These are phyloP conservation scores for Pythium dissotocum DNA, from an alignment of 352 stramenopile genomes.

Conservation along the genomic window DNA sequence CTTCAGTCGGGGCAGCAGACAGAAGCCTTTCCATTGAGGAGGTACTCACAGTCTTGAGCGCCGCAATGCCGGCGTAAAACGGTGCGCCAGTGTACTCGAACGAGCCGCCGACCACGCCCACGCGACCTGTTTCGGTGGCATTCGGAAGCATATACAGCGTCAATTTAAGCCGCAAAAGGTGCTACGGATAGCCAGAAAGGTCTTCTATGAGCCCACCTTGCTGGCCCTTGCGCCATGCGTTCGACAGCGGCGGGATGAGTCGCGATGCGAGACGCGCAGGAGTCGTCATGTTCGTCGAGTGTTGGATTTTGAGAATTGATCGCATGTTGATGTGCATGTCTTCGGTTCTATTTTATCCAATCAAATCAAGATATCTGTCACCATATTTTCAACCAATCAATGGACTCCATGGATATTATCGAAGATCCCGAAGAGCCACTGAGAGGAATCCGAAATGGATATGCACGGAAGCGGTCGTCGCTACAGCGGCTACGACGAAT, in stretches of 20 bases:
- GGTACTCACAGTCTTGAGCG: constrained; percentile 82
- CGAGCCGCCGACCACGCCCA: constrained; percentile 95
- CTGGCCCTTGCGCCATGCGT: constrained; percentile 69
- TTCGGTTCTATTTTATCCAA: constrained; percentile 21
- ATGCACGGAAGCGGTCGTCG: constrained; percentile 1
- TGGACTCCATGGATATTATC: neutral
- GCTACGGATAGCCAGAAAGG: neutral
- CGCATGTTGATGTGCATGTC: constrained; percentile 2
- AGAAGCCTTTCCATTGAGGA: no score
- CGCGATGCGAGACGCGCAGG: constrained; percentile 31
- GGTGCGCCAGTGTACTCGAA: constrained; percentile 97
- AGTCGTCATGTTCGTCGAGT: constrained; percentile 12
- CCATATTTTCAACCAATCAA: neutral
- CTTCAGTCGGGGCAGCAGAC: no score
- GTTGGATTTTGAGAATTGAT: neutral
- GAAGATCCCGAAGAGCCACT: constrained; percentile 26
- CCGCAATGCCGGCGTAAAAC: constrained; percentile 95
- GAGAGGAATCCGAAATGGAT: neutral
- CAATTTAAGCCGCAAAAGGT: constrained; percentile 1
- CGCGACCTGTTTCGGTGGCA: constrained; percentile 46
- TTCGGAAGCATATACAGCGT: neutral
- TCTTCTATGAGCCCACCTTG: constrained; percentile 41
- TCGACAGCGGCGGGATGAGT: constrained; percentile 70
- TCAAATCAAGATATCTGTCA: constrained; percentile 13
- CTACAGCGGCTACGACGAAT: constrained; percentile 65